Base-by-base conservation (phyloP, 2,329 filamentous ascomycete species). In the Apiospora koreana region DNA sequence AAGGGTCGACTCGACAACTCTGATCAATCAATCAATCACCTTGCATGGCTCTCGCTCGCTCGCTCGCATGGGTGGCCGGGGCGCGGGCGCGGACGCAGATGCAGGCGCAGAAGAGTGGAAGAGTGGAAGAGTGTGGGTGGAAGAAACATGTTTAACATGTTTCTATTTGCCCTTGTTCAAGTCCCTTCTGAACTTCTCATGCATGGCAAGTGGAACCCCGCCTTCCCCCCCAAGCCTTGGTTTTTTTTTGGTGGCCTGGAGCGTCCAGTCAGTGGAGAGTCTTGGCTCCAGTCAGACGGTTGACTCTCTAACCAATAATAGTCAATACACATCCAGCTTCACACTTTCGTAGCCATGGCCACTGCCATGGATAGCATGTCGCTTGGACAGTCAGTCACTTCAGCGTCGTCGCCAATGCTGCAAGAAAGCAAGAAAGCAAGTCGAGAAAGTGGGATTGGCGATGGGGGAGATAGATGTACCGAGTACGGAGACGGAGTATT, bases 111-210 rank as follows among this genome's bases (percentile, higher is more conserved):
- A 31, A n/a, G 28, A n/a, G 48, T 54, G 50, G 50, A 21, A 58
- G 50, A 62, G n/a, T n/a, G n/a, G 16, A 31, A n/a, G 28, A n/a
- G 48, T 54, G 50, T 25, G 28, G 12, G 48, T 54, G 50, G 50
- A 21, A 58, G 50, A 62, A 62, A 62, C 54, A 62, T 62, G 54
- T 62, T 62, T 62, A 62, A 62, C 54, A 62, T 62, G 54, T 62
- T 62, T 62, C 54, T 62, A 62, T 62, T 62, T 62, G 54, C 54
- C 54, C 31, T 38, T 62, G 12, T 43, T 3, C n/a, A n/a, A n/a
- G n/a, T n/a, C n/a, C n/a, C n/a, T n/a, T n/a, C n/a, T n/a, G n/a
- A n/a, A n/a, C n/a, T 23, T 48, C 54, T n/a, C 54, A 62, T 62
- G 54, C 54, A 62, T 62, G 54, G 54, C 54, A 62, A 62, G 54